phyloP scores from a whole-genome alignment of 257 asterid genomes.

The Penstemon davidsonii region DNA sequence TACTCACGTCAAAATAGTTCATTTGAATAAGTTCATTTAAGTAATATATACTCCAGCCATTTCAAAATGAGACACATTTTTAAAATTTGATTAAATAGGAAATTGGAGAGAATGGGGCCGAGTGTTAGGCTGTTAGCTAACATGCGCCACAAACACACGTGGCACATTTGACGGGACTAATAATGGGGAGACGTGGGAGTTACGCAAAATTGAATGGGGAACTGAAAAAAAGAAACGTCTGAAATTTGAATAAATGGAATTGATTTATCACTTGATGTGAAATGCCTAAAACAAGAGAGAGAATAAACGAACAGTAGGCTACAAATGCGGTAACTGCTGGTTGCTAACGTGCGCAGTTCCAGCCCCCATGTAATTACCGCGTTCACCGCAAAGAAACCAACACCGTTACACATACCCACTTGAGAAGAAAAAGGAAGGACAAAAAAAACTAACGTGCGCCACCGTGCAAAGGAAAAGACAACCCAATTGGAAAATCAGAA shows the following conservation, averaged over 20 bases:
- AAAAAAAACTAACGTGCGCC: conserved; percentile 27
- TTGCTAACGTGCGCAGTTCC: conserved; percentile 35
- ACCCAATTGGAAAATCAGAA: conserved; percentile 12
- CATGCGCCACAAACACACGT: conserved; percentile 9
- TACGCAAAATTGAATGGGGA: conserved; percentile 8
- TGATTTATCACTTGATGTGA: conserved; percentile 28
- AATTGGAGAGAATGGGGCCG: too few relatives aligned
- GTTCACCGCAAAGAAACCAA: conserved; percentile 26
- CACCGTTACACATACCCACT: neutral
- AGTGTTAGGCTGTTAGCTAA: conserved; percentile 1
- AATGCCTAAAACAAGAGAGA: conserved; percentile 30
- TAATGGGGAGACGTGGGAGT: conserved; percentile 23
- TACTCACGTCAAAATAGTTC: neutral
- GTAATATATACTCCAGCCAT: neutral
- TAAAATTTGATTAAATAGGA: neutral
- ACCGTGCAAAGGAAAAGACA: conserved; percentile 19
- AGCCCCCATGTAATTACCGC: conserved; percentile 39
- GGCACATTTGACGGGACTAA: conserved; percentile 17
- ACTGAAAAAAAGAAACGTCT: conserved; percentile 4
- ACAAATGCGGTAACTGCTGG: conserved; percentile 23
- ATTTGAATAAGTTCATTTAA: too few relatives aligned
- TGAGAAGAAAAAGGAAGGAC: neutral
- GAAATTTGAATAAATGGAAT: neutral
- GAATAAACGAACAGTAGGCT: conserved; percentile 1
- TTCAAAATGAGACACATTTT: too few relatives aligned